Base-by-base conservation (phyloP, 2,329 filamentous ascomycete genomes). In the Cladosporium sp. region DNA sequence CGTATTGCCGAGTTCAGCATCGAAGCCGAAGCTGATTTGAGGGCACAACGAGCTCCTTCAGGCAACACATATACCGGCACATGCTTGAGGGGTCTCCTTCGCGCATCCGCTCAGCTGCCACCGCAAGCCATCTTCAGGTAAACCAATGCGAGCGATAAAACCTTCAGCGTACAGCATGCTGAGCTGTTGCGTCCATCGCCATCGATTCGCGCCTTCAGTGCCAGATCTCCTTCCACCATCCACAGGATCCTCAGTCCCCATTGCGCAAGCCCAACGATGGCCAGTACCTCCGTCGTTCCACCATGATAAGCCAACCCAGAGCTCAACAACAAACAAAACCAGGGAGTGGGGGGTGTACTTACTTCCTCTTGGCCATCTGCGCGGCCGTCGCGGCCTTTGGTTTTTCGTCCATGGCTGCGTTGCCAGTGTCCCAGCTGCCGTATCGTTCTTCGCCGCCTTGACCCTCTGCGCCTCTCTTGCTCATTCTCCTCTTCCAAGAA, bases 311-410 rank as follows among this genome's bases (percentile, higher is more conserved):
- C 28, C 28, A 28, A 7, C 23, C 60, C 60, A 63, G 34, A 61
- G 58, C 58, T 51, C 58, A 51, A 39, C 30, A 36, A 61, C 25
- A 49, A 51, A 61, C 58, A 61, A 25, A 49, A 49, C 28, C 36
- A 28, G 32, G 57, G 23, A 56, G 18, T 25, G 49, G 39, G 49
- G 39, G 28, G 16, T 59, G 23, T 56, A 75, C 75, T 74, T 65
- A 77, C 75, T 75, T 76, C 64, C 75, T 69, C 58, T 67, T 66
- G 54, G 75, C 75, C 70, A 77, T 65, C 69, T 77, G 75, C 56
- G 75, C 75, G 30, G 75, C 74, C 28, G 75, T 77, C 56, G 75
- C 75, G 63, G 68, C 64, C 54, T 64, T 63, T 23, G 74, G 74
- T 67, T 70, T 70, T 57, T 74, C 71, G 14, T 68, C 70, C 68